phyloP scores from a whole-genome alignment of 2,329 filamentous ascomycete genomes.

The Paraphaeosphaeria minitans region DNA sequence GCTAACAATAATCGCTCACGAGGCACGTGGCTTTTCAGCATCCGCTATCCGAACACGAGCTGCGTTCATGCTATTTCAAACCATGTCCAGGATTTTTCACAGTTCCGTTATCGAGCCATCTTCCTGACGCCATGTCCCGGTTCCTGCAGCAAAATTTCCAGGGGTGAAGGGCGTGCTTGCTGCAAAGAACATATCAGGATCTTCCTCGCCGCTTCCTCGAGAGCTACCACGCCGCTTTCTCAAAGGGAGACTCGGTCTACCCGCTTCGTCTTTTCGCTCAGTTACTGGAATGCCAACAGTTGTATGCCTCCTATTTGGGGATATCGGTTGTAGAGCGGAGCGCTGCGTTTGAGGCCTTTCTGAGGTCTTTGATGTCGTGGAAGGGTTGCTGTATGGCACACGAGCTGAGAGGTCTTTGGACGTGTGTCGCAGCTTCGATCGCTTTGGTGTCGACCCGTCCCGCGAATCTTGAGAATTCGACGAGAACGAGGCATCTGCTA shows the following conservation, averaged over 20 bases:
- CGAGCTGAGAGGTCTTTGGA: conserved; percentile 39
- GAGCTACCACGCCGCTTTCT: conserved; percentile 27
- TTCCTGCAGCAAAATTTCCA: conserved; percentile 28
- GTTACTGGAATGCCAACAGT: conserved; percentile 29
- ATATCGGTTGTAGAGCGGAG: conserved; percentile 36
- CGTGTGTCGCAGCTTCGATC: conserved; percentile 42
- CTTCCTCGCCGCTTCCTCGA: conserved; percentile 24
- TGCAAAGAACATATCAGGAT: conserved; percentile 49
- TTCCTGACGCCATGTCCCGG: conserved; percentile 27
- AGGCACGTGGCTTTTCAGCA: neutral
- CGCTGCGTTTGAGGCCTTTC: conserved; percentile 33
- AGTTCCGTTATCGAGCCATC: conserved; percentile 32
- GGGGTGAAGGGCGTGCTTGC: conserved; percentile 46
- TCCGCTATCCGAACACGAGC: neutral
- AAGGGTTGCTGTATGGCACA: conserved; percentile 30
- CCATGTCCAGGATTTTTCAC: conserved; percentile 12
- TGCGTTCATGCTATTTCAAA: neutral
- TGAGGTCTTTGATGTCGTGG: conserved; percentile 17
- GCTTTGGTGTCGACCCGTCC: conserved; percentile 48
- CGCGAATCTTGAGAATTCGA: conserved; percentile 26
- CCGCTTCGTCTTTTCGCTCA: conserved; percentile 20
- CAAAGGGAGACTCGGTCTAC: conserved; percentile 5
- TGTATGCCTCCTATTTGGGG: conserved; percentile 42
- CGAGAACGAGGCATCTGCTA: conserved; percentile 29
- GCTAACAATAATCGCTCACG: neutral